Evolutionary conservation across 805 yeast species (phyloP).

Genomic region (Wickerhamomyces xylosicus): DNA sequence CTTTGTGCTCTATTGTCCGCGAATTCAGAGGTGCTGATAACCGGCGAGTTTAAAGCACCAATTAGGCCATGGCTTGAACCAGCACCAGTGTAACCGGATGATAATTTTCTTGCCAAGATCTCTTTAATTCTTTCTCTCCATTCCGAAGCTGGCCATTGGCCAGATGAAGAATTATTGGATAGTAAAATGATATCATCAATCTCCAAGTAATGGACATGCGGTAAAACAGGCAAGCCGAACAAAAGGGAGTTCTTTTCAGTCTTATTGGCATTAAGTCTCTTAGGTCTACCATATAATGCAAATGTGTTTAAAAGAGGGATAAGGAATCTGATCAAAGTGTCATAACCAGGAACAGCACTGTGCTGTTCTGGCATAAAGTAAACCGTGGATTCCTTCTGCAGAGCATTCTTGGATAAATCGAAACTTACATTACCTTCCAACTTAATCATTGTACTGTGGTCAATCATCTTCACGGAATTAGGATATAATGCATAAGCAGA

Average conservation of each 20-base stretch:
- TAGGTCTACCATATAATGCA: conserved; percentile 74
- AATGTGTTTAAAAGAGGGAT: conserved; percentile 71
- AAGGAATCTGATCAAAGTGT: conserved; percentile 72
- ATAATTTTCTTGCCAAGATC: conserved; percentile 40
- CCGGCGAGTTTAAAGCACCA: conserved; percentile 49
- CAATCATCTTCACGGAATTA: conserved; percentile 68
- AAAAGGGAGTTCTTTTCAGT: conserved; percentile 52
- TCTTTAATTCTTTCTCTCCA: conserved; percentile 53
- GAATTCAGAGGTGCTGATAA: conserved; percentile 25
- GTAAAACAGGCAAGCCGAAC: conserved; percentile 78
- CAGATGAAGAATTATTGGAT: conserved; percentile 21
- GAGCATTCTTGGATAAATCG: conserved; percentile 33
- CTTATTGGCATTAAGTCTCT: conserved; percentile 65
- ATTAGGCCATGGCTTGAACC: conserved; percentile 57
- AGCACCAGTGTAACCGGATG: conserved; percentile 64
- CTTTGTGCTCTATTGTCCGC: conserved; percentile 16
- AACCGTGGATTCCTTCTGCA: conserved; percentile 47
- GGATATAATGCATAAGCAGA: conserved; percentile 91
- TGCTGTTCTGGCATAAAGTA: conserved; percentile 80
- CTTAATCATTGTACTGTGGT: conserved; percentile 80
- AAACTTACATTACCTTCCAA: conserved; percentile 73
- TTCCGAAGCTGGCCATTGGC: conserved; percentile 45
- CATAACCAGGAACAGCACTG: conserved; percentile 75
- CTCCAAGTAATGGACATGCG: conserved; percentile 62
- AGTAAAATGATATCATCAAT: conserved; percentile 46